Base-by-base conservation (phyloP, 768 basidiomycete genomes). In the Kwoniella heveanensis region DNA sequence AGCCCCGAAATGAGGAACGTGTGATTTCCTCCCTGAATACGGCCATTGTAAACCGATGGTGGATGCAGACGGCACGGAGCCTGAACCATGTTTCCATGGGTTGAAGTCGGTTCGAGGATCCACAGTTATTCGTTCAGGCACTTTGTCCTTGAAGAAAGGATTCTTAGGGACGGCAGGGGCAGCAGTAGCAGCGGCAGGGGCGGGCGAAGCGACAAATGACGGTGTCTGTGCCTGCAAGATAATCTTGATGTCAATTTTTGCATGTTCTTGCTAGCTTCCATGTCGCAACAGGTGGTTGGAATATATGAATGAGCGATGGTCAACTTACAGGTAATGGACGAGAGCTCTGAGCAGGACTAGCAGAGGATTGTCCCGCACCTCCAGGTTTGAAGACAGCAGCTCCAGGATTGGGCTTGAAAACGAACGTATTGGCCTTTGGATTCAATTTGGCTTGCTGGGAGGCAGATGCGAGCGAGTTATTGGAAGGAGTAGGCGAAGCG, bases 41-140 rank as follows among this genome's bases (percentile, higher is more conserved):
- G 90, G 89, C 94, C 93, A 97, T 66, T 85, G 81, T 6, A 88
- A 85, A 29, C 84, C 80, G 66, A 91, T 85, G 74, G 86, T 84
- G 25, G 85, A 80, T 7, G 92, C 86, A 57, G 91, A 90, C 8
- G 83, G 85, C 26, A 92, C 87, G 78, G 91, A 91, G 75, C 86
- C 85, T 78, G 91, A 91, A 76, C 86, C 85, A 72, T 88, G 86
- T 81, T 91, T 91, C 86, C 95, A 96, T 17, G 95, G 93, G 79
- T 94, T 96, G 78, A 99, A 99, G 77, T 97, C 95, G 71, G 96
- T 92, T 82, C 95, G 91, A 80, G 95, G 86, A 76, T 91, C 89
- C 36, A 94, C 88, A 2, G 84, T 74, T 57, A 84, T 85, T 81
- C 89, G 90, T 84, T 92, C 85, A 24, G 79, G 73, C 21, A 83